Evolutionary conservation across 2,329 filamentous ascomycete genomes (phyloP), one percentile per base, ranked within the genome.

Genomic region (Exophiala sp.): DNA sequence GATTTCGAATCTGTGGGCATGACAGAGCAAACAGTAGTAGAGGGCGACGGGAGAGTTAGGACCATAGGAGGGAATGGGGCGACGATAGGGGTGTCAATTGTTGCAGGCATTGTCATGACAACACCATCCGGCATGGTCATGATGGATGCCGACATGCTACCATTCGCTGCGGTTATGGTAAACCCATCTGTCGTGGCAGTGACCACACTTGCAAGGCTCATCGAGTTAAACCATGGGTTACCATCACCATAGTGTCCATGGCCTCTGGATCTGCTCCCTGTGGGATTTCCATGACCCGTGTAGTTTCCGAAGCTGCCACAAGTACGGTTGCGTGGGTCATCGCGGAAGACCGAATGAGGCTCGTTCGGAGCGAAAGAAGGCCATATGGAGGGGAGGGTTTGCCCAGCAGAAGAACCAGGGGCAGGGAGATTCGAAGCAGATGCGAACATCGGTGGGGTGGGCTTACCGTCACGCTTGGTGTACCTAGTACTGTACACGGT

Each of bases 391-490:
- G 5, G 14, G 13, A 8, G 14, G n/a, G n/a, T n/a, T n/a, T n/a
- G n/a, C n/a, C n/a, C n/a, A 18, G 5, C 10, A 27, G 10, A 8
- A 23, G 44, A 43, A 8, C 38, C 14, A 23, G 50, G 14, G 23
- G 37, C 24, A 19, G 16, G 43, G 10, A 23, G 7, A 43, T 10
- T 16, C 21, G 38, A 19, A 32, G 21, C 22, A 16, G 37, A 24
- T 21, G 21, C 27, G 43, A 19, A 27, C 10, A 32, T 42, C 23
- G 38, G 27, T 38, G 32, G 13, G 29, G 43, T 21, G 35, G 48
- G 51, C 51, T 52, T 30, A 57, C 54, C 54, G 45, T 44, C 42
- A 44, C 54, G 51, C 34, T 57, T 57, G 19, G 54, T 54, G 43
- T 54, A 57, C 23, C 39, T 38, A 5, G 51, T 57, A n/a, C 44